Percentiles rank a stretch among this genome's conserved stretches.
Evolutionary conservation across 192 early-diverging fungal species (phyloP).

Genomic region (Backusella morwellensis): DNA sequence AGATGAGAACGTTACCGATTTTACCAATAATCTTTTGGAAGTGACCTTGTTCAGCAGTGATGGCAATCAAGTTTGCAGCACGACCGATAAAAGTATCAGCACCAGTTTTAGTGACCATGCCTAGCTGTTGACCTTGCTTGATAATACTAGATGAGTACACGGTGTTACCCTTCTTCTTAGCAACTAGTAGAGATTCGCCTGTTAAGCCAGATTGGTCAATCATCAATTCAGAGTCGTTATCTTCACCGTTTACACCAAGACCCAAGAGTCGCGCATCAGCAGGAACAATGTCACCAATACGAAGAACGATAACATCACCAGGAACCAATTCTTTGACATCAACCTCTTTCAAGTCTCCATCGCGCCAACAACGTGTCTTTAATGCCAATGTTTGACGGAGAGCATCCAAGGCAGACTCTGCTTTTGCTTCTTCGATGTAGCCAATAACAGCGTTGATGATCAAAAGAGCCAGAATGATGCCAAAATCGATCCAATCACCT

Average conservation of each 20-base stretch:
- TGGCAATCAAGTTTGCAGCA: constrained; percentile 89
- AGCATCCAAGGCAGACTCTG: constrained; percentile 88
- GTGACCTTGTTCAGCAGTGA: constrained; percentile 91
- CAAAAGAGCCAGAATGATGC: constrained; percentile 73
- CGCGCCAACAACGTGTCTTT: constrained; percentile 76
- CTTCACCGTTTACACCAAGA: constrained; percentile 74
- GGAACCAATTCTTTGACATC: constrained; percentile 81
- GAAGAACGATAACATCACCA: constrained; percentile 86
- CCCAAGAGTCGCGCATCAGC: constrained; percentile 86
- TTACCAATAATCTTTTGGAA: constrained; percentile 94
- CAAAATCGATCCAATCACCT: constrained; percentile 76
- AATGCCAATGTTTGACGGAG: constrained; percentile 89
- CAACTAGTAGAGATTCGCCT: constrained; percentile 90
- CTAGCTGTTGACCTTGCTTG: constrained; percentile 94
- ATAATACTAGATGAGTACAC: constrained; percentile 93
- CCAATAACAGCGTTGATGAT: constrained; percentile 87
- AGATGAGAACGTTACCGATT: constrained; percentile 92
- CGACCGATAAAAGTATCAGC: constrained; percentile 94
- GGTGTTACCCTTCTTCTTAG: constrained; percentile 76
- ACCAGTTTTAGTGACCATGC: constrained; percentile 91
- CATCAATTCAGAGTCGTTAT: constrained; percentile 72
- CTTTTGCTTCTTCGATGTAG: constrained; percentile 86
- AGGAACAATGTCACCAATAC: constrained; percentile 93
- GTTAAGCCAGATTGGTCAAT: constrained; percentile 95
- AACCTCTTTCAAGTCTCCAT: constrained; percentile 67